Base-by-base conservation (phyloP, 305 asterid species). In the Euphrasia arctica region DNA sequence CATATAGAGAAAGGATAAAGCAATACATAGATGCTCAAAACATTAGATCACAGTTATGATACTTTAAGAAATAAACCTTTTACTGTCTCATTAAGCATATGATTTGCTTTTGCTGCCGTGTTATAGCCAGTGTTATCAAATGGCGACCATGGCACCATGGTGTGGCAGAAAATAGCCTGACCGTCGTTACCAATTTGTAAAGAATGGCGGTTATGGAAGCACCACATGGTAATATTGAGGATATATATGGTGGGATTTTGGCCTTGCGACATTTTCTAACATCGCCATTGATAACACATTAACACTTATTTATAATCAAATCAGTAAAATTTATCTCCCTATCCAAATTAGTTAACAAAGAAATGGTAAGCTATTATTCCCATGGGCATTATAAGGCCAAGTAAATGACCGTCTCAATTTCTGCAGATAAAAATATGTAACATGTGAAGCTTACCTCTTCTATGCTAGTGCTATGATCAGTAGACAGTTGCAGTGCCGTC, bases 391-490 rank as follows among this genome's bases (percentile, higher is more conserved):
- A 18, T 18, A 18, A 18, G 22, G 22, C 22, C 22, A 68, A 54
- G 65, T 47, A 14, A 58, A 41, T 34, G 12, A 66, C 49, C 36
- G 63, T 54, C 55, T 29, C 11, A 27, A 29, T 41, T 54, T 34
- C 14, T 28, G 60, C 32, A 29, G 14, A 63, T 58, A 52, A 60
- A 22, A 60, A 14, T 11, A 45, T 52, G 28, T 56, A 74, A 63
- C 18, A 13, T 58, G 12, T 39, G 48, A 69, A 54, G 50, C 80
- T 69, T 80, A 90, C 99, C 89, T 86, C 96, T 68, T 88, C 88
- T 75, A 93, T 90, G 85, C 96, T 90, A 36, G 99, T 93, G 82
- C 99, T 93, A 63, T 93, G 99, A 80, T 93, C 99, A 55, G 96
- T 88, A 69, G 99, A 93, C 75, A 18, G 22, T 18, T 18, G 99